Percentiles rank a stretch among this genome's conserved stretches.
Evolutionary conservation across 2,329 filamentous ascomycete species (phyloP).

Genomic region (Phaeosphaeria sp.): DNA sequence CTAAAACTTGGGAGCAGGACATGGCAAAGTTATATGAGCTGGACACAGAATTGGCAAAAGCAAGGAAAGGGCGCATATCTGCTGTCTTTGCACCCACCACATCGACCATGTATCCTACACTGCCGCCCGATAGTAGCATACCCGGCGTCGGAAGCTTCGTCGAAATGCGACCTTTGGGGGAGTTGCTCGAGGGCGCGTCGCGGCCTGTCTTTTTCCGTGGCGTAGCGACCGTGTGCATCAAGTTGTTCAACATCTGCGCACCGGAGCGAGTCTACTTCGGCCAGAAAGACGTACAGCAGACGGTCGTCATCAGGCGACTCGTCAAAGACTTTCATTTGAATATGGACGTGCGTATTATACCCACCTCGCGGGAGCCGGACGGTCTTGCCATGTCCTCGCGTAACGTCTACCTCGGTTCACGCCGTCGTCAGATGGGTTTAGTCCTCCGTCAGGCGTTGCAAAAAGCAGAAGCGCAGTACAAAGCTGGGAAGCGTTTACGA

Average conservation of each 20-base stretch:
- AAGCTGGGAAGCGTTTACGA: slow-evolving; percentile 60
- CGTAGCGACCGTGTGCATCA: slow-evolving; percentile 96
- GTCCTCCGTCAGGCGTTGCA: slow-evolving; percentile 74
- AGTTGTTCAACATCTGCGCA: slow-evolving; percentile 82
- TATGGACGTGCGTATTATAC: slow-evolving; percentile 73
- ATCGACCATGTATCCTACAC: slow-evolving; percentile 83
- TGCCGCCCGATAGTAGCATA: slow-evolving; percentile 74
- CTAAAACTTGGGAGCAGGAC: slow-evolving; percentile 86
- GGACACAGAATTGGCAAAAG: slow-evolving; percentile 71
- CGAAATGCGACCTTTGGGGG: slow-evolving; percentile 83
- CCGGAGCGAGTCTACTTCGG: slow-evolving; percentile 89
- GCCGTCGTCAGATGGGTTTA: slow-evolving; percentile 73
- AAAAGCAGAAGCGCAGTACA: slow-evolving; percentile 73
- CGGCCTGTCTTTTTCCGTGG: slow-evolving; percentile 95
- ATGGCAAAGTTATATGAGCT: slow-evolving; percentile 69
- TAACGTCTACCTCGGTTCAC: slow-evolving; percentile 87
- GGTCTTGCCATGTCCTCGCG: slow-evolving; percentile 90
- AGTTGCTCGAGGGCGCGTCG: slow-evolving; percentile 81
- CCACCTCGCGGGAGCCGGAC: slow-evolving; percentile 78
- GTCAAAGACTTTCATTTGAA: slow-evolving; percentile 86
- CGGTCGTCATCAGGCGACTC: slow-evolving; percentile 84
- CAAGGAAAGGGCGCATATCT: slow-evolving; percentile 67
- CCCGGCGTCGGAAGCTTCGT: slow-evolving; percentile 87
- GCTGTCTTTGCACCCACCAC: slow-evolving; percentile 89
- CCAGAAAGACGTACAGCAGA: slow-evolving; percentile 98